A percentile compares a stretch with the other conserved stretches of the same genome.
phyloP scores from a whole-genome alignment of 805 yeast genomes.

The Kuraishia hungarica region DNA sequence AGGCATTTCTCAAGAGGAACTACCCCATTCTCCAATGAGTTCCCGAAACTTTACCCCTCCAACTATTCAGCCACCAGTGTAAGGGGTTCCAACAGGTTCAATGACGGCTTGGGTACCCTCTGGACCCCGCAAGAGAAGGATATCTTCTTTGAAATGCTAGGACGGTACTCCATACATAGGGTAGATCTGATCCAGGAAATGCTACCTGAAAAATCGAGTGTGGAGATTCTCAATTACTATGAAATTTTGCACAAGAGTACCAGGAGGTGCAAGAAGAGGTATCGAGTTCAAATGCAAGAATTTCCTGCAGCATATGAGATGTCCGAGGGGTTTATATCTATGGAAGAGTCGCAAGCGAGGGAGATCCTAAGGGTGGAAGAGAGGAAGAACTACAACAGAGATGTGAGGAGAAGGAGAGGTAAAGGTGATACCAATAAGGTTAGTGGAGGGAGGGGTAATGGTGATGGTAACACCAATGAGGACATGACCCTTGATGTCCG shows the following conservation, averaged over 20 bases:
- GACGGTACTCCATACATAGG: constrained; percentile 33
- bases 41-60: background rate
- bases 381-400: background rate
- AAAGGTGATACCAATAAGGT: background rate
- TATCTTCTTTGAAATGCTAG: constrained; percentile 37
- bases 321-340: constrained; percentile 24
- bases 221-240: constrained; percentile 33
- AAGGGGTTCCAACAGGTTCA: background rate
- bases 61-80: background rate
- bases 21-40: background rate
- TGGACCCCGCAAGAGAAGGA: constrained; percentile 47
- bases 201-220: constrained; percentile 23
- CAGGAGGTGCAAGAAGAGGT: constrained; percentile 3
- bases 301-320: constrained; percentile 41
- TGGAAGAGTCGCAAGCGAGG: constrained; percentile 27
- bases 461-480: too few species aligned
- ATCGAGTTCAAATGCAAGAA: constrained; percentile 24
- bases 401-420: background rate
- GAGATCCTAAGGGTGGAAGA: background rate
- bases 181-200: constrained; percentile 24
- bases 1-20: background rate
- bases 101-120: background rate
- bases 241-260: constrained; percentile 14
- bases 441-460: too few species aligned
- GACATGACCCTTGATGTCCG: too few species aligned